Evolutionary conservation across 1,139 yeast species (phyloP).

Genomic region (Debaryomyces fabryi): DNA sequence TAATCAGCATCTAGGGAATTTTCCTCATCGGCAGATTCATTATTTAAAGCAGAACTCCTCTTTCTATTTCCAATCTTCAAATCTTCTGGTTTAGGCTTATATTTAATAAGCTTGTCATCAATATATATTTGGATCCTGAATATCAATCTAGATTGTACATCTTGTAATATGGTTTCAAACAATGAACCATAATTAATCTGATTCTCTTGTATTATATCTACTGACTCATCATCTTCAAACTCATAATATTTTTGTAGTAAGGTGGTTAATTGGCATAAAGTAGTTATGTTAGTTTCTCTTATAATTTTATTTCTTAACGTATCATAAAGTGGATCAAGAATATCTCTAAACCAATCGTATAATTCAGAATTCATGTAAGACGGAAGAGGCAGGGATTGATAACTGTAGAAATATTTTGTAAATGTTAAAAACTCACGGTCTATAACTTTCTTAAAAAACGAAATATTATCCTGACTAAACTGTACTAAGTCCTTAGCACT

Average conservation of each 20-base stretch:
- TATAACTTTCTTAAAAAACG: slow-evolving; percentile 59
- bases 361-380: slow-evolving; percentile 12
- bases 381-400: slow-evolving; percentile 8
- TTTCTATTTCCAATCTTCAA: slow-evolving; percentile 58
- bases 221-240: slow-evolving; percentile 51
- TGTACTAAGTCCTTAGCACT: slow-evolving; percentile 45
- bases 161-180: slow-evolving; percentile 72
- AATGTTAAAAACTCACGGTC: slow-evolving; percentile 65
- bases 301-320: slow-evolving; percentile 64
- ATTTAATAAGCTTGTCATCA: slow-evolving; percentile 66
- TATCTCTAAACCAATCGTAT: slow-evolving; percentile 57
- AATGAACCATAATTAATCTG: slow-evolving; percentile 45
- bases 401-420: slow-evolving; percentile 47
- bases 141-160: slow-evolving; percentile 76
- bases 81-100: slow-evolving; percentile 69
- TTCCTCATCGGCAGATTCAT: slow-evolving; percentile 7
- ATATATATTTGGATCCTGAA: slow-evolving; percentile 76
- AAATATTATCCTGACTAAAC: slow-evolving; percentile 59
- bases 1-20: slow-evolving; percentile 36
- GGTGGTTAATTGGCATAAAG: slow-evolving; percentile 75
- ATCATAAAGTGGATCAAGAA: slow-evolving; percentile 80
- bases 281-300: slow-evolving; percentile 66
- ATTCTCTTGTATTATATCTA: slow-evolving; percentile 19
- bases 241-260: slow-evolving; percentile 71
- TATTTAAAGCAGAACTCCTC: slow-evolving; percentile 19